Evolutionary conservation across 305 asterid species (phyloP), one percentile per base, ranked within the genome.

Genomic region (Solanum chacoense): DNA sequence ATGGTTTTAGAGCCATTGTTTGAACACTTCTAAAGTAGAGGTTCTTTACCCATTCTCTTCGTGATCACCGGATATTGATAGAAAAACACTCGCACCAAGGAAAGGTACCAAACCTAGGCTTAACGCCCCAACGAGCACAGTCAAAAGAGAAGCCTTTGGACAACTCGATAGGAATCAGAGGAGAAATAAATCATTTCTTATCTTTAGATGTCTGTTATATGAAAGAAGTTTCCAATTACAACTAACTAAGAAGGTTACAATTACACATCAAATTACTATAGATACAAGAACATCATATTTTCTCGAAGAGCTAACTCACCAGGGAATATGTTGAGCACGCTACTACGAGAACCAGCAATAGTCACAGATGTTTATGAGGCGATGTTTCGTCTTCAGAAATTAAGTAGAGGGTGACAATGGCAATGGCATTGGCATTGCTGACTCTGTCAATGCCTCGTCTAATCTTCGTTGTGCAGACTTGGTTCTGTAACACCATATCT

Each of bases 401-500:
- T 42, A 88, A 72, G 91, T 88, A 92, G 89, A 92, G 94, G 90
- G 91, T 88, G 85, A 90, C 89, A 1, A 93, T 89, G 87, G 91
- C 88, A 63, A 91, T 90, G 87, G 90, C 88, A 50, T 89, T 89
- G 87, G 92, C 89, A 63, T 88, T 91, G n/a, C 86, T 91, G 79
- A 91, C 88, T 36, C 85, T 73, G 31, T 91, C 93, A 84, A 90
- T 85, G 85, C 93, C 79, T 91, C 94, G n/a, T 92, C 92, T 89
- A 96, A 90, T 88, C 98, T 94, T 91, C 96, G 92, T 92, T 92
- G 94, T 13, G 97, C 96, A 38, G 96, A 94, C 90, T 95, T 96
- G 8, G 96, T 93, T 89, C 97, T 90, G 89, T 92, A 96, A 92
- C 97, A 96, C 98, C 98, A 95, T n/a, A 96, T 90, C 92, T 95